Base-by-base conservation (phyloP, 1,139 yeast genomes). In the Starmera stellimalicola region DNA sequence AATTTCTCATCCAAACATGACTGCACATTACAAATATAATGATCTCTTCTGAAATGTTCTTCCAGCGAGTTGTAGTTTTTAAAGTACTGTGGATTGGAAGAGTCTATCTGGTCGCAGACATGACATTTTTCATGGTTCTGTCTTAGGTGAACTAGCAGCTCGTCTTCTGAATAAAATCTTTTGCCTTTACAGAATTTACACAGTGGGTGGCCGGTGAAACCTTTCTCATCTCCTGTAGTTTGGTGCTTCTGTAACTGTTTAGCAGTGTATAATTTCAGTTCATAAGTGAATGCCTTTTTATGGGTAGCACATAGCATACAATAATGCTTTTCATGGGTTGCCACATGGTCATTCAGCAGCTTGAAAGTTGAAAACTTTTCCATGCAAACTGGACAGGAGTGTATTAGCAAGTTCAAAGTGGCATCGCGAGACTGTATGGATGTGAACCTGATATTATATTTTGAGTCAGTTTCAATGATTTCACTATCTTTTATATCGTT, bases 131-230 rank as follows among this genome's bases (percentile, higher is more conserved):
- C 96, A 55, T 91, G 98, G 35, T 64, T 63, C 41, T 84, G 84
- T 46, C 95, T 67, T 58, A 91, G 70, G 55, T 91, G 99, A 27
- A 77, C 58, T 47, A 73, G 76, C 46, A 87, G 65, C 53, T 88
- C 97, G 52, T 91, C 96, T 35, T 77, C 87, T 0, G 95, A 85
- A 53, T 91, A 91, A 53, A 84, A 88, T 37, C 94, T 59, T 44
- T 64, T 68, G 2, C 76, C 74, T 5, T 70, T 60, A 57, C 98
- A 91, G 54, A 84, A 84, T 44, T 73, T 74, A 65, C 99, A 91
- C 44, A 70, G 68, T 0, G 97, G 96, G 52, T 91, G 99, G 0
- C 97, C 97, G 9, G 60, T 64, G 54, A 88, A 88, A 3, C 96
- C 96, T 15, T 61, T 57, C 30, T 66, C 69, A 43, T 69, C 72